Evolutionary conservation across 768 basidiomycete genomes (phyloP).

Genomic region (Russula dissimulans): DNA sequence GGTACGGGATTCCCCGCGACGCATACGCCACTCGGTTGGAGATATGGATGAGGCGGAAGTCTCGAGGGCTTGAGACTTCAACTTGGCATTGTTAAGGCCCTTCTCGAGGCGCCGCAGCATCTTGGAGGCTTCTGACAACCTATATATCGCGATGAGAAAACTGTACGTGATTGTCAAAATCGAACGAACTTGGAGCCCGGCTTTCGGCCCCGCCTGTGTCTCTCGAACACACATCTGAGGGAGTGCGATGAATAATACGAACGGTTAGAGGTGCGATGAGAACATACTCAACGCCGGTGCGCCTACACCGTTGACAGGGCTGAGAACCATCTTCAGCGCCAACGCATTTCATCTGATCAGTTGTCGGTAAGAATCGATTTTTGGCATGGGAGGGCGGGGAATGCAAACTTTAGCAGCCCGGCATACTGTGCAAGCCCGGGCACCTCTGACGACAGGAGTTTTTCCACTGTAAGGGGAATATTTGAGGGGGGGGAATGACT

Average conservation of each 20-base stretch:
- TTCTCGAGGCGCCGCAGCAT: slow-evolving; percentile 84
- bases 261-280: background rate
- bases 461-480: slow-evolving; percentile 28
- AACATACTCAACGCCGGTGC: slow-evolving; percentile 53
- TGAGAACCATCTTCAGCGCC: slow-evolving; percentile 79
- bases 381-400: slow-evolving; percentile 16
- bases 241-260: slow-evolving; percentile 16
- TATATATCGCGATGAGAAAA: slow-evolving; percentile 26
- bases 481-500: background rate
- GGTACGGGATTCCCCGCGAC: slow-evolving; percentile 5
- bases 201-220: slow-evolving; percentile 80
- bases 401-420: slow-evolving; percentile 63
- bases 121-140: slow-evolving; percentile 82
- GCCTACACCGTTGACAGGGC: slow-evolving; percentile 76
- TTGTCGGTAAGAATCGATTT: slow-evolving; percentile 7
- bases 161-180: background rate
- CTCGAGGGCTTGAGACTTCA: slow-evolving; percentile 43
- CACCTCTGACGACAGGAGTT: slow-evolving; percentile 38
- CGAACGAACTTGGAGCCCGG: slow-evolving; percentile 74
- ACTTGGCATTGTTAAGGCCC: slow-evolving; percentile 66
- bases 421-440: slow-evolving; percentile 75
- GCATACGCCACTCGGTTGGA: slow-evolving; percentile 18
- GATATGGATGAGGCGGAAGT: slow-evolving; percentile 29
- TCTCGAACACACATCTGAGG: slow-evolving; percentile 73
- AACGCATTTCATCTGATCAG: slow-evolving; percentile 77